Evolutionary conservation across 495 filamentous ascomycete genomes (phyloP).

Genomic region (Hypoxylon crocopeplum): DNA sequence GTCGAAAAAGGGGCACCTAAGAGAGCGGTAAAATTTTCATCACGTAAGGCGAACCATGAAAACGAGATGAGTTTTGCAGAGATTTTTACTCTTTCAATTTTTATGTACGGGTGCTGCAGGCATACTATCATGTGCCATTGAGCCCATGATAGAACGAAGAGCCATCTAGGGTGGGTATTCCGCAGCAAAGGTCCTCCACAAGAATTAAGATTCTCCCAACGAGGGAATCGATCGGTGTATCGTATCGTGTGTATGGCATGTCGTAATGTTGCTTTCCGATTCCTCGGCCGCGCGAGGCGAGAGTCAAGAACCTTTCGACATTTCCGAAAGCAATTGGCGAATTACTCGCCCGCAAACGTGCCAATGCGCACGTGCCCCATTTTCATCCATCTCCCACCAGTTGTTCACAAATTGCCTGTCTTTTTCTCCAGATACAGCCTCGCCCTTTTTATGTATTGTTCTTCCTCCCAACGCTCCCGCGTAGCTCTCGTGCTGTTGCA

Average conservation of each 20-base stretch:
- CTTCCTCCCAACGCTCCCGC: constrained; percentile 9
- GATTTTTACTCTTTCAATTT: constrained; percentile 39
- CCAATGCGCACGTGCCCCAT: constrained; percentile 14
- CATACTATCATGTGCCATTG: constrained; percentile 26
- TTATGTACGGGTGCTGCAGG: constrained; percentile 36
- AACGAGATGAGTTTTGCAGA: constrained; percentile 8
- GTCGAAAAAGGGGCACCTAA: not conserved
- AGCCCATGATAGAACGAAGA: constrained; percentile 25
- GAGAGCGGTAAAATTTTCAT: not conserved
- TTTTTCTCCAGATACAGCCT: constrained; percentile 28
- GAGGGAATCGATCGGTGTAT: constrained; percentile 29
- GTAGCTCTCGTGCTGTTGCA: constrained; percentile 17
- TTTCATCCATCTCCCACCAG: constrained; percentile 17
- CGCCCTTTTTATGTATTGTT: constrained; percentile 30
- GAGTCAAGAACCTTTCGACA: constrained; percentile 9
- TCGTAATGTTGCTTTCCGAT: constrained; percentile 25
- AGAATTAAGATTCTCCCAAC: constrained; percentile 35
- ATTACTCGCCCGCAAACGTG: constrained; percentile 12
- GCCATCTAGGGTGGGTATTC: constrained; percentile 23
- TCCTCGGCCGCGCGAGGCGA: constrained; percentile 22
- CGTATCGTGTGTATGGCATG: constrained; percentile 32
- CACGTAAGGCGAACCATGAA: not conserved
- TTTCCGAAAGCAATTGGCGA: constrained; percentile 25
- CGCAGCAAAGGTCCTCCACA: constrained; percentile 35
- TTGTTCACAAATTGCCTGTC: constrained; percentile 38